Conservation (phyloP, 257 asterid genomes). For the Verbena officinalis region DNA sequence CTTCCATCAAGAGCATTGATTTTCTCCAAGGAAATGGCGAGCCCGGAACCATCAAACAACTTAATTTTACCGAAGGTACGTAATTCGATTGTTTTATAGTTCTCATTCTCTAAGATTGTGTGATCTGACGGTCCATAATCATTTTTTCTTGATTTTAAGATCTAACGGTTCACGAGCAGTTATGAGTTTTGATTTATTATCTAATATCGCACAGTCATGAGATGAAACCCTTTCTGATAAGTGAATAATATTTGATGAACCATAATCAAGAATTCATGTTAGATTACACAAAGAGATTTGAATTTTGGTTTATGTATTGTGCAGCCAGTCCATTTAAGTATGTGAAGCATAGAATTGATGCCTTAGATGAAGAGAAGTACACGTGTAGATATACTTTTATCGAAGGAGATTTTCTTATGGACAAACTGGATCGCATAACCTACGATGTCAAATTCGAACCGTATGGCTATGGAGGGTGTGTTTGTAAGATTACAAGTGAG, state of each 20-base stretch:
- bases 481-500: conserved; percentile 45
- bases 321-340: conserved; percentile 54
- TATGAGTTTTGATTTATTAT: too few species aligned
- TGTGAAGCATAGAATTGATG: conserved; percentile 62
- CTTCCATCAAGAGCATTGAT: conserved; percentile 52
- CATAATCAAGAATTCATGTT: neutral
- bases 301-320: neutral
- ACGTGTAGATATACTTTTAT: conserved; percentile 46
- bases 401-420: conserved; percentile 65
- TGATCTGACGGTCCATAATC: too few species aligned
- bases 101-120: too few species aligned
- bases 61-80: conserved; percentile 48
- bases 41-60: conserved; percentile 46
- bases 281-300: neutral
- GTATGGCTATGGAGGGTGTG: conserved; percentile 52
- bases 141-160: too few species aligned
- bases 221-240: too few species aligned
- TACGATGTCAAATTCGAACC: conserved; percentile 58
- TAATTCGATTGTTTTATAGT: neutral
- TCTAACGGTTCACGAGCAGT: too few species aligned
- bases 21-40: conserved; percentile 47
- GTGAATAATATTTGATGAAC: neutral
- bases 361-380: conserved; percentile 43
- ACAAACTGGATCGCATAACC: conserved; percentile 47
- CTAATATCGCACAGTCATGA: too few species aligned